phyloP scores from a whole-genome alignment of 2,329 filamentous ascomycete genomes.

The Pseudogymnoascus pannorum region DNA sequence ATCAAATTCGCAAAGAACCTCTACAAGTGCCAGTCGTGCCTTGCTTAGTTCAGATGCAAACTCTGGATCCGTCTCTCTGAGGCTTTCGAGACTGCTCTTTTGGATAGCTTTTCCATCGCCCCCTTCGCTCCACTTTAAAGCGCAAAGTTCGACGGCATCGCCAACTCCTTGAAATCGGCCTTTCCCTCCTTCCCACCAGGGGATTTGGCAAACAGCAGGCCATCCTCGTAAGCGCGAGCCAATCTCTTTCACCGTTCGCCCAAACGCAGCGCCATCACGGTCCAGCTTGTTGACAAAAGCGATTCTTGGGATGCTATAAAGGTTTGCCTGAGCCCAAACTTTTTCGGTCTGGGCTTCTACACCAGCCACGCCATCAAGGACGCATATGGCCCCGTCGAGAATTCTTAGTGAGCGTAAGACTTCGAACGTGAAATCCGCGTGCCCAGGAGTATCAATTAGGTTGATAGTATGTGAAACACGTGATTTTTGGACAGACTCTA shows the following conservation, averaged over 20 bases:
- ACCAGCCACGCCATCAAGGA: constrained; percentile 84
- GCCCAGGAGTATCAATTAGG: constrained; percentile 91
- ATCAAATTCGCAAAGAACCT: constrained; percentile 81
- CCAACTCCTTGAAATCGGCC: constrained; percentile 76
- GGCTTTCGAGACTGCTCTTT: constrained; percentile 46
- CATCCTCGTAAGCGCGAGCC: constrained; percentile 71
- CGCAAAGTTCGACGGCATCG: constrained; percentile 70
- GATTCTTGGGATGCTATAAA: constrained; percentile 76
- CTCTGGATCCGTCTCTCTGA: constrained; percentile 40
- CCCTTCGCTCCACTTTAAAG: constrained; percentile 63
- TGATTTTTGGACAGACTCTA: constrained; percentile 31
- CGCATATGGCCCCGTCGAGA: constrained; percentile 84
- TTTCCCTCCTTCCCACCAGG: constrained; percentile 74
- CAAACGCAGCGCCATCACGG: constrained; percentile 74
- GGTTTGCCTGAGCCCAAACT: constrained; percentile 85
- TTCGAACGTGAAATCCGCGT: constrained; percentile 96
- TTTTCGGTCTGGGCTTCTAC: constrained; percentile 97
- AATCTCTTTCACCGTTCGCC: constrained; percentile 77
- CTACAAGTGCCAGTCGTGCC: constrained; percentile 71
- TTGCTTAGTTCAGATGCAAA: constrained; percentile 62
- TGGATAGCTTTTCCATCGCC: constrained; percentile 57
- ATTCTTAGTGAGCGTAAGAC: constrained; percentile 85
- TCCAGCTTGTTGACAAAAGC: constrained; percentile 82
- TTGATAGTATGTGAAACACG: constrained; percentile 65
- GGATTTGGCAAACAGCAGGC: constrained; percentile 90